phyloP scores from a whole-genome alignment of 257 asterid species.

The Scutellaria barbata region DNA sequence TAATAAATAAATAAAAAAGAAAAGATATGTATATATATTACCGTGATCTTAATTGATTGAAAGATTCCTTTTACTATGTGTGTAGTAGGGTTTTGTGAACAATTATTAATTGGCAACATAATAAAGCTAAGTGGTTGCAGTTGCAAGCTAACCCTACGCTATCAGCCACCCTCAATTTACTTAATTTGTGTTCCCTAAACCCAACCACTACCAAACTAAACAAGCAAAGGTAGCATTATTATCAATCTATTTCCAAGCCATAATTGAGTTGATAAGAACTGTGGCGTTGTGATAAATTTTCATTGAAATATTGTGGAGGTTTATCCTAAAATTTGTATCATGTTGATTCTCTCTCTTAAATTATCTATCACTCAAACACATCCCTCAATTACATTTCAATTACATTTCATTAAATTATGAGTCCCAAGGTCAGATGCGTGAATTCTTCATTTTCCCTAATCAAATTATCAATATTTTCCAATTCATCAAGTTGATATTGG shows the following conservation, averaged over 20 bases:
- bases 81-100: slow-evolving; percentile 28
- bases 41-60: background rate
- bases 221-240: no score
- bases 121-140: slow-evolving; percentile 8
- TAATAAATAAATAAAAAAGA: background rate
- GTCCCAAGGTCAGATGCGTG: no score
- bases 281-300: no score
- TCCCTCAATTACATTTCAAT: no score
- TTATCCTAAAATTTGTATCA: no score
- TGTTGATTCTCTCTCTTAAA: no score
- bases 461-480: background rate
- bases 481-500: background rate
- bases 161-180: background rate
- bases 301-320: no score
- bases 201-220: slow-evolving; percentile 12
- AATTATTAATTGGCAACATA: slow-evolving; percentile 26
- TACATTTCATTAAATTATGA: no score
- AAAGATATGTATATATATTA: background rate
- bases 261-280: no score
- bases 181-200: slow-evolving; percentile 1
- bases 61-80: background rate
- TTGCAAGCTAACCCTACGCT: slow-evolving; percentile 23
- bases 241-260: no score
- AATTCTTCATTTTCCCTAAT: no score
- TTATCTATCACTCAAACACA: no score